Percentiles rank a stretch among this genome's conserved stretches.
Conservation (phyloP, 106 monocot species). For the Cymbidium sinense region DNA sequence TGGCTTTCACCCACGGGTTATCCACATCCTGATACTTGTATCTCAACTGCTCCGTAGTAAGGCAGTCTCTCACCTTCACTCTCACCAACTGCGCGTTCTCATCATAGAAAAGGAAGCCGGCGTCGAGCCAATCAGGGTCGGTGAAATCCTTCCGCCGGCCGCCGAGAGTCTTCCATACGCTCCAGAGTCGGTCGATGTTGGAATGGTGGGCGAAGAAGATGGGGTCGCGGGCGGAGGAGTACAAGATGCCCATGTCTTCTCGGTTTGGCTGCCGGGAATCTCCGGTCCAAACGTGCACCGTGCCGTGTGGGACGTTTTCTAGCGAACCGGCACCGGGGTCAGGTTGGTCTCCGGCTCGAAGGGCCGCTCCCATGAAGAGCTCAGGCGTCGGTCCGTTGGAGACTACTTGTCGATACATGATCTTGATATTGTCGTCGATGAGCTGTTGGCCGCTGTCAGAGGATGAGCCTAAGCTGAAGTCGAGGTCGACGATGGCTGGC, state of each 20-base stretch:
- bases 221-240: slow-evolving; percentile 18
- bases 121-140: slow-evolving; percentile 29
- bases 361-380: slow-evolving; percentile 23
- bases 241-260: slow-evolving; percentile 27
- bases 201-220: slow-evolving; percentile 25
- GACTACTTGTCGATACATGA: slow-evolving; percentile 21
- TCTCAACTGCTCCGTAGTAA: not conserved
- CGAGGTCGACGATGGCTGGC: slow-evolving; percentile 9
- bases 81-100: slow-evolving; percentile 32
- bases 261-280: slow-evolving; percentile 2
- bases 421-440: slow-evolving; percentile 8
- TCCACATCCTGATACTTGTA: slow-evolving; percentile 11
- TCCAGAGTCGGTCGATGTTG: slow-evolving; percentile 24
- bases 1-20: slow-evolving; percentile 9
- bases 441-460: not conserved
- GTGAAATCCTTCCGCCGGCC: slow-evolving; percentile 15
- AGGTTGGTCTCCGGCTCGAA: not conserved
- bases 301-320: slow-evolving; percentile 9
- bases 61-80: slow-evolving; percentile 13
- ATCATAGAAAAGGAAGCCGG: slow-evolving; percentile 40
- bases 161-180: slow-evolving; percentile 14
- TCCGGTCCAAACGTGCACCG: slow-evolving; percentile 20
- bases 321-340: slow-evolving; percentile 15
- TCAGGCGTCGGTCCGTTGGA: slow-evolving; percentile 5
- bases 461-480: not conserved